Evolutionary conservation across 768 basidiomycete genomes (phyloP).

Genomic region (Phaeotremella fagi): DNA sequence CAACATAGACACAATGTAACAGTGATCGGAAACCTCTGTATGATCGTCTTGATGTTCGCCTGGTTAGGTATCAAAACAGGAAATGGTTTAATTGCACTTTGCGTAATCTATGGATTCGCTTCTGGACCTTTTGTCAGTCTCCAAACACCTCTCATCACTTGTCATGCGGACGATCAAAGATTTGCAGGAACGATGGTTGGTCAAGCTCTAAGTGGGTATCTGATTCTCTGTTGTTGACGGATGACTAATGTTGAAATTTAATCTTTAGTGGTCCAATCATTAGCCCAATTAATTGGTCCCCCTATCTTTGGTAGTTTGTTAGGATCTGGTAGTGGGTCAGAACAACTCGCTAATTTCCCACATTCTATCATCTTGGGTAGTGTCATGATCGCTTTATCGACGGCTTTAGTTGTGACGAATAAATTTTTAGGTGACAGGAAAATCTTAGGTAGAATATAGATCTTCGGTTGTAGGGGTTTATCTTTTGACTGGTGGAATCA

Average conservation of each 20-base stretch:
- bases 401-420: constrained; percentile 1
- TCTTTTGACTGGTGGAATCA: neutral
- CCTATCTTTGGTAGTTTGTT: constrained; percentile 16
- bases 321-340: constrained; percentile 3
- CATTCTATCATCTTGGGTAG: constrained; percentile 12
- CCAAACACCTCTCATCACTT: constrained; percentile 10
- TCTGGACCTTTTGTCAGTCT: constrained; percentile 18
- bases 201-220: constrained; percentile 20
- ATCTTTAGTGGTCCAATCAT: constrained; percentile 7
- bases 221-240: neutral
- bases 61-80: constrained; percentile 13
- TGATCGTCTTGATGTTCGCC: constrained; percentile 10
- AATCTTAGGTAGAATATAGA: constrained; percentile 7
- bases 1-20: constrained; percentile 11
- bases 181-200: constrained; percentile 22
- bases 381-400: constrained; percentile 8
- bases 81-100: constrained; percentile 5
- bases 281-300: constrained; percentile 15
- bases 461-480: neutral
- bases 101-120: constrained; percentile 14
- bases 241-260: neutral
- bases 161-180: constrained; percentile 10
- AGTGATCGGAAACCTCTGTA: constrained; percentile 5
- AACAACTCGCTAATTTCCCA: constrained; percentile 9
- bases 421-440: constrained; percentile 8